Base-by-base conservation (phyloP, 768 basidiomycete genomes). In the Termitomyces sp. region DNA sequence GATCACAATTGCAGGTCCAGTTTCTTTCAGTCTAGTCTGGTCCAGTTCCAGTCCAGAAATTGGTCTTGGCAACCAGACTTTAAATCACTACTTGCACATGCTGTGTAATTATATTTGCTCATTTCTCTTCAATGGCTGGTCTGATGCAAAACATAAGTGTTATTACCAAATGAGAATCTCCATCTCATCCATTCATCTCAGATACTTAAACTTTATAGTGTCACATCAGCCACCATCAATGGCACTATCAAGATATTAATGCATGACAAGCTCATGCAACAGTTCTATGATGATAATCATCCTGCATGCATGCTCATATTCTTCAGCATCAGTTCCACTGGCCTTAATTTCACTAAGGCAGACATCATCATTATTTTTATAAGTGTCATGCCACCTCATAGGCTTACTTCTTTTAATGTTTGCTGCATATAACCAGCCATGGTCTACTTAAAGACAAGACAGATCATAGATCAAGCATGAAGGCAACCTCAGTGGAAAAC, bases 381-480 rank as follows among this genome's bases (percentile, higher is more conserved):
- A 59, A 66, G 67, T 65, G 2, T 14, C 10, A 43, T 20, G 26
- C 33, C 9, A 53, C 24, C 12, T 37, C 37, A n/a, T 3, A n/a
- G 30, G 3, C 12, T 5, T 26, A 0, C 13, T n/a, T 18, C 1
- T 36, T 36, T 16, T 33, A 6, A 33, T 20, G 54, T 5, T 49
- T 8, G 2, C 30, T 3, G 13, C 1, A 0, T 53, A 71, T 69
- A 68, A 71, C 27, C 71, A 73, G 33, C 69, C 69, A 1, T 72
- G 69, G 71, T 67, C 64, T 45, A 60, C 67, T 1, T 67, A 70
- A n/a, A 49, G 67, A 71, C 30, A 65, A 66, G 33, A 43, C 71
- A 74, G 46, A 69, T 70, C 6, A 59, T 56, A 0, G 70, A 70
- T n/a, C 63, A 66, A 5, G 63, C 61, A 3, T 58, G 71, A 40